A percentile compares a stretch with the other conserved stretches of the same genome.
Conservation (phyloP, 1,284 basidiomycete genomes). For the Ceratobasidium sp. region DNA sequence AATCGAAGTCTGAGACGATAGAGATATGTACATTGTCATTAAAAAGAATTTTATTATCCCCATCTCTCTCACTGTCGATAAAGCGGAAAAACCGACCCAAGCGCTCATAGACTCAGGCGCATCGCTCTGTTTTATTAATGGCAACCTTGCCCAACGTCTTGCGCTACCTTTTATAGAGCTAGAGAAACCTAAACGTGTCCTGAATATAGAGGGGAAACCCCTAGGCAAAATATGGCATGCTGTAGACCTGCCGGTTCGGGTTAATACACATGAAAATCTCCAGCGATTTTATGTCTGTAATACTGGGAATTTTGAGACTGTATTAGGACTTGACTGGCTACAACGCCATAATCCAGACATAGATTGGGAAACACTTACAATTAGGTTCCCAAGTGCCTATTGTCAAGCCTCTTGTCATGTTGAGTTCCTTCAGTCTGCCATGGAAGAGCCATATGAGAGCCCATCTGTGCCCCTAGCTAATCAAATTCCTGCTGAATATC, state of each 20-base stretch:
- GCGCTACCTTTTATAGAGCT: neutral
- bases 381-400: neutral
- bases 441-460: neutral
- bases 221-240: conserved; percentile 9
- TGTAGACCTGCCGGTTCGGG: neutral
- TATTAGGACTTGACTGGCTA: neutral
- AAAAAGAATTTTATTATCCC: neutral
- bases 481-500: neutral
- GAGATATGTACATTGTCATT: neutral
- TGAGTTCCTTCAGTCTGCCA: neutral
- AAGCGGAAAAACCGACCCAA: neutral
- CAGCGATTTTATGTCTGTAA: neutral
- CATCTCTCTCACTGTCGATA: neutral
- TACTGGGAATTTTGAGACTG: neutral
- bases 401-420: neutral
- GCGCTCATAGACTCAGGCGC: conserved; percentile 26
- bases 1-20: neutral
- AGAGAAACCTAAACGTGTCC: neutral
- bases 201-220: neutral
- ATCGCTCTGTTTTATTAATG: neutral
- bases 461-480: neutral
- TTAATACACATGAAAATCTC: neutral
- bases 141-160: neutral
- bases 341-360: neutral
- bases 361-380: neutral